These are phyloP conservation scores for Cryptococcus jaspeensis DNA, from an alignment of 1,284 basidiomycete genomes.

Conservation along the genomic window DNA sequence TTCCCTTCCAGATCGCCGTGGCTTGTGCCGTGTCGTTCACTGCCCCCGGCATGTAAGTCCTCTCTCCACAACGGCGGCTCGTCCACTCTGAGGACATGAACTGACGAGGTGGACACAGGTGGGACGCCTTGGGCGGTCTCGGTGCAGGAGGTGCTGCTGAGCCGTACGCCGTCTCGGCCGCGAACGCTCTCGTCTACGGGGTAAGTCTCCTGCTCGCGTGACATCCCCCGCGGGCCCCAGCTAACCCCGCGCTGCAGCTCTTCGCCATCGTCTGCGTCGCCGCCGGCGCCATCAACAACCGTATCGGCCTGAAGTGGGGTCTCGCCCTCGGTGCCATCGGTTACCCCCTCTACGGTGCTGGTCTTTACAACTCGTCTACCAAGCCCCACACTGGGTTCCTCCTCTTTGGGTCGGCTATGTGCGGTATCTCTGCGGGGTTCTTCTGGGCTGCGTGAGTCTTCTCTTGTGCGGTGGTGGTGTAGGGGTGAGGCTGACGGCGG, in stretches of 20 bases:
- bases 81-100: neutral
- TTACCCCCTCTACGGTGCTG: conserved; percentile 39
- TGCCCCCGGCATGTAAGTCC: conserved; percentile 36
- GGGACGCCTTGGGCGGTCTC: conserved; percentile 34
- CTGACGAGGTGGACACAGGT: conserved; percentile 9
- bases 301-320: conserved; percentile 32
- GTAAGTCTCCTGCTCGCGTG: conserved; percentile 8
- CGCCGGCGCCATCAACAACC: conserved; percentile 32
- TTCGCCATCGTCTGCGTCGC: conserved; percentile 27
- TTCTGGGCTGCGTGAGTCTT: conserved; percentile 40
- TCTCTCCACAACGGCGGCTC: neutral
- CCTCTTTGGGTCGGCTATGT: conserved; percentile 31
- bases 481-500: neutral
- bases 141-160: conserved; percentile 40
- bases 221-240: no score
- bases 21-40: conserved; percentile 32
- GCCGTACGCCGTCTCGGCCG: conserved; percentile 37
- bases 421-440: conserved; percentile 39
- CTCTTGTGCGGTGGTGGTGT: no score
- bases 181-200: conserved; percentile 37
- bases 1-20: conserved; percentile 27
- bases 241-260: neutral
- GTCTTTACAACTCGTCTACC: conserved; percentile 36
- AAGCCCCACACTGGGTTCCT: conserved; percentile 31
- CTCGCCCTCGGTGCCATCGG: conserved; percentile 28